Evolutionary conservation across 2,329 filamentous ascomycete species (phyloP), one percentile per base, ranked within the genome.

Genomic region (Colletotrichum liriopes): DNA sequence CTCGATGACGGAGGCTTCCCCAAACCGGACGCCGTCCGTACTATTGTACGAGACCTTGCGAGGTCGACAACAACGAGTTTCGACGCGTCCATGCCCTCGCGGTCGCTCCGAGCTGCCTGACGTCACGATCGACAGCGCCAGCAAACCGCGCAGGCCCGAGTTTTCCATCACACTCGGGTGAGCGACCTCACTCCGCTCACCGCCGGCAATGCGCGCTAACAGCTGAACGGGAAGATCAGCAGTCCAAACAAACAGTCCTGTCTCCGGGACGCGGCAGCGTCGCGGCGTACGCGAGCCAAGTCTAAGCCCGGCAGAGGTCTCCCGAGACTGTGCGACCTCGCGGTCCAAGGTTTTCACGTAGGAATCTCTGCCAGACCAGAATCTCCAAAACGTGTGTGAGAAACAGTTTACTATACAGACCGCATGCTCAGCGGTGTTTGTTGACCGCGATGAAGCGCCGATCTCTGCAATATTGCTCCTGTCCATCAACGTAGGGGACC

Each of bases 121-220:
- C 68, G 68, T 68, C 68, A 71, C 23, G 18, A 23, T 67, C 64
- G 56, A 39, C 32, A n/a, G 18, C 35, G 35, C 16, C 41, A n/a
- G n/a, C 23, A 23, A 58, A 23, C 14, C 14, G 23, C 49, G 49
- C 23, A 51, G 23, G 47, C 14, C 11, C 45, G 9, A 9, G 43
- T n/a, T 49, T 23, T 26, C 43, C 39, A 16, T 41, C 14, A 16
- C 9, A 5, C 11, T 52, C 47, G 47, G 35, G n/a, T 32, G 47
- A 35, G 23, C 20, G 12, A 43, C 37, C 55, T 3, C 39, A 16
- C 11, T 41, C 12, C 14, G 12, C 39, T 41, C 3, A 32, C 56
- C 39, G 45, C 39, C 9, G 39, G 32, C 56, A 16, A 14, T 32
- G 56, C 56, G 55, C 55, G 41, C 55, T 26, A 41, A 26, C 41